Evolutionary conservation across 495 filamentous ascomycete genomes (phyloP).

Genomic region (Neurospora intermedia): DNA sequence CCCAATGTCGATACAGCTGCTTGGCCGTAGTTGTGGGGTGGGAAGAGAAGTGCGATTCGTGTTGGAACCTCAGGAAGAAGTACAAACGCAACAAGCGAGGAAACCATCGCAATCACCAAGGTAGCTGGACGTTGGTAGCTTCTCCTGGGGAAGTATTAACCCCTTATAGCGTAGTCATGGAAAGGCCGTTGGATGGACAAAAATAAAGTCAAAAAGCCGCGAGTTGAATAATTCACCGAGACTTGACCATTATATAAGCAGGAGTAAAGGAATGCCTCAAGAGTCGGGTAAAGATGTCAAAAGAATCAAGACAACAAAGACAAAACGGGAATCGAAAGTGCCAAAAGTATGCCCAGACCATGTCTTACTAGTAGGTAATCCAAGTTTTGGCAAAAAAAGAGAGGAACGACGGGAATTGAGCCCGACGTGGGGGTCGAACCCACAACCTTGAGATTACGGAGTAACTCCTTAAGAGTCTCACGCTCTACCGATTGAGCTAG

Average conservation of each 20-base stretch:
- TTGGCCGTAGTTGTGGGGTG: neutral
- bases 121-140: neutral
- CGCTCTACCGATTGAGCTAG: constrained; percentile 81
- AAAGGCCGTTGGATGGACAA: neutral
- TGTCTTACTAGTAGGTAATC: too few relatives aligned
- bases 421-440: neutral
- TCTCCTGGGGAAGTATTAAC: neutral
- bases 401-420: neutral
- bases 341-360: neutral
- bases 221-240: too few relatives aligned
- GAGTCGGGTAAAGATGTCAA: too few relatives aligned
- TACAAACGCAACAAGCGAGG: neutral
- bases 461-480: constrained; percentile 57
- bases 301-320: too few relatives aligned
- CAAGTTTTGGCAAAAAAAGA: neutral
- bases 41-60: neutral
- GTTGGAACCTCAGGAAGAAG: neutral
- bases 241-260: too few relatives aligned
- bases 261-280: too few relatives aligned
- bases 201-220: too few relatives aligned
- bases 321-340: too few relatives aligned
- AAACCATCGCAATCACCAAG: neutral
- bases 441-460: neutral
- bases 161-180: neutral
- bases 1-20: neutral